phyloP scores from a whole-genome alignment of 306 rosid species.

The Datisca glomerata region DNA sequence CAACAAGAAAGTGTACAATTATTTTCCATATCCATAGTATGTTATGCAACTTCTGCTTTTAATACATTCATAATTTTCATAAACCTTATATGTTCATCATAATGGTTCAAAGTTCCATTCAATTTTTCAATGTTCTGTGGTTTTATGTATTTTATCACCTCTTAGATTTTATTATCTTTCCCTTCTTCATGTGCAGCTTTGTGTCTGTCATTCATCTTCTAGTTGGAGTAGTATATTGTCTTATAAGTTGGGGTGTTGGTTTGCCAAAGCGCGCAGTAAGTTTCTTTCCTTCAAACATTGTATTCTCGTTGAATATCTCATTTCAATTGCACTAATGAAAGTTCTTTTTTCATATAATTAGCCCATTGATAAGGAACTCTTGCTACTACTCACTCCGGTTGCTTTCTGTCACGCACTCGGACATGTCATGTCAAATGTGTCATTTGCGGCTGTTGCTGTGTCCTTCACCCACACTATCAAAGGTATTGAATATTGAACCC shows the following conservation, averaged over 20 bases:
- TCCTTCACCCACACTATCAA: slow-evolving; percentile 89
- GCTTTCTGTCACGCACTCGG: slow-evolving; percentile 89
- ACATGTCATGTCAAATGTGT: slow-evolving; percentile 91
- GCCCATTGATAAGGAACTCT: slow-evolving; percentile 42
- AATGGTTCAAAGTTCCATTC: no score
- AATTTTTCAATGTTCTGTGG: not conserved
- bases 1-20: slow-evolving; percentile 93
- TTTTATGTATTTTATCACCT: not conserved
- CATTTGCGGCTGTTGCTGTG: slow-evolving; percentile 96
- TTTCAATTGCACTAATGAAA: no score
- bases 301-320: no score
- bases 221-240: slow-evolving; percentile 85
- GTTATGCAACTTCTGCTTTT: not conserved
- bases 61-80: no score
- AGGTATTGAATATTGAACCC: slow-evolving; percentile 48
- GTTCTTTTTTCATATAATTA: no score
- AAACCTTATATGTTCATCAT: not conserved
- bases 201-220: slow-evolving; percentile 82
- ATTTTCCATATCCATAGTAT: slow-evolving; percentile 86
- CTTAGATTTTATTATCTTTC: slow-evolving; percentile 2
- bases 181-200: slow-evolving; percentile 38
- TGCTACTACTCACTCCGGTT: slow-evolving; percentile 72
- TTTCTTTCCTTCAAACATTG: slow-evolving; percentile 3
- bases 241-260: slow-evolving; percentile 69
- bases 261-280: slow-evolving; percentile 93